A percentile compares a stretch with the other conserved stretches of the same genome.
Evolutionary conservation across 2,329 filamentous ascomycete species (phyloP).

Genomic region (Clonostachys rosea): DNA sequence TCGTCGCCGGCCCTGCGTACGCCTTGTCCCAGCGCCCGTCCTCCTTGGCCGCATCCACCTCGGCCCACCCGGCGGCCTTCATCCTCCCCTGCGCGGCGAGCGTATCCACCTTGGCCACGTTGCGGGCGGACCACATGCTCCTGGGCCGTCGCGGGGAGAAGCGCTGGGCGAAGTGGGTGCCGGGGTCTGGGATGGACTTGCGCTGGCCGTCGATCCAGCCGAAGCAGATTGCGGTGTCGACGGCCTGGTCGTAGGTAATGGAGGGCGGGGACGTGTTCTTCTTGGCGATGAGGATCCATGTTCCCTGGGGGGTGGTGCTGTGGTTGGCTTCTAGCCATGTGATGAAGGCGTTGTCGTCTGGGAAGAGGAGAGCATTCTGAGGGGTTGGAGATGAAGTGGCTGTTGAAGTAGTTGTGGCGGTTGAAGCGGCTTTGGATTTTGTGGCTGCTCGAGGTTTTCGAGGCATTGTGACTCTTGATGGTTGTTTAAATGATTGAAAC

Average conservation of each 20-base stretch:
- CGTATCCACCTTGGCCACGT: conserved; percentile 43
- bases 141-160: conserved; percentile 52
- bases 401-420: neutral
- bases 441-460: neutral
- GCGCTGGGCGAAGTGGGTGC: conserved; percentile 44
- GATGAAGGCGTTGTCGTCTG: conserved; percentile 20
- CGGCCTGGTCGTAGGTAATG: conserved; percentile 44
- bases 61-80: conserved; percentile 37
- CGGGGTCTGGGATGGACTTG: conserved; percentile 25
- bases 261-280: conserved; percentile 39
- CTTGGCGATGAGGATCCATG: conserved; percentile 45
- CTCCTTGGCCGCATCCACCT: conserved; percentile 47
- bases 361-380: conserved; percentile 10
- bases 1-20: conserved; percentile 43
- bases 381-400: neutral
- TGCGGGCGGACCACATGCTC: conserved; percentile 56
- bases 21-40: conserved; percentile 56
- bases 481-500: too few species aligned
- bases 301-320: conserved; percentile 21
- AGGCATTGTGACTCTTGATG: neutral
- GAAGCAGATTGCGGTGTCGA: conserved; percentile 53
- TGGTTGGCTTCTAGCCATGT: conserved; percentile 30
- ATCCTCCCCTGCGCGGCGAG: conserved; percentile 42
- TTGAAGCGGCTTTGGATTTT: neutral
- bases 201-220: conserved; percentile 61